phyloP scores from a whole-genome alignment of 768 basidiomycete genomes.

The Lactarius sanguifluus region DNA sequence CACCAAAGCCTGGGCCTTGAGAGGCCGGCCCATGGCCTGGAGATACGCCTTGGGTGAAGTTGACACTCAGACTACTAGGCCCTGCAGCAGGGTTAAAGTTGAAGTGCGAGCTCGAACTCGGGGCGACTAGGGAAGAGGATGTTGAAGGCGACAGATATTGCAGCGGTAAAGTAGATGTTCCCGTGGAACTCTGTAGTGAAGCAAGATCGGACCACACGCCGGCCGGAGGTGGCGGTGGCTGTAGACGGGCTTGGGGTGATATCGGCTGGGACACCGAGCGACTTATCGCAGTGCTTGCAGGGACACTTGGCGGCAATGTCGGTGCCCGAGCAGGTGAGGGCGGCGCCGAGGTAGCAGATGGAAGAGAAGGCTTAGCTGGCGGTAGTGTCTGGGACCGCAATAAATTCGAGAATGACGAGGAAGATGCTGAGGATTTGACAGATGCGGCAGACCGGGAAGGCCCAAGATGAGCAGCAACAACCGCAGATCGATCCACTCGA shows the following conservation, averaged over 20 bases:
- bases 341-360: constrained; percentile 19
- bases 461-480: constrained; percentile 36
- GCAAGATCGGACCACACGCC: constrained; percentile 34
- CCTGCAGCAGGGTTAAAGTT: constrained; percentile 27
- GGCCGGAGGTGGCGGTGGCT: constrained; percentile 13
- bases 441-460: constrained; percentile 35
- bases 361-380: constrained; percentile 22
- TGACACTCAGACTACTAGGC: constrained; percentile 28
- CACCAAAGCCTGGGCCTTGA: constrained; percentile 23
- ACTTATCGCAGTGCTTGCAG: constrained; percentile 23
- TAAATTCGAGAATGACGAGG: constrained; percentile 12
- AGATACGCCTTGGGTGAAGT: constrained; percentile 3
- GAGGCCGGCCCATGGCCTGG: constrained; percentile 29
- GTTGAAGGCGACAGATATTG: constrained; percentile 30
- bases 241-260: constrained; percentile 26
- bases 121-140: constrained; percentile 28
- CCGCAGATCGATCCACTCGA: constrained; percentile 28
- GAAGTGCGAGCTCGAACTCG: constrained; percentile 12
- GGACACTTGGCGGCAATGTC: neutral
- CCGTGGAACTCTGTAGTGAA: constrained; percentile 28
- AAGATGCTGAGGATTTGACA: constrained; percentile 19
- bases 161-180: constrained; percentile 32
- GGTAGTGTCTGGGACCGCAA: constrained; percentile 31
- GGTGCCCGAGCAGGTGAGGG: constrained; percentile 5
- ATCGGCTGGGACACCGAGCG: constrained; percentile 41